These are phyloP conservation scores for Alternaria sp. DNA, from an alignment of 2,329 filamentous ascomycete genomes.

Conservation along the genomic window DNA sequence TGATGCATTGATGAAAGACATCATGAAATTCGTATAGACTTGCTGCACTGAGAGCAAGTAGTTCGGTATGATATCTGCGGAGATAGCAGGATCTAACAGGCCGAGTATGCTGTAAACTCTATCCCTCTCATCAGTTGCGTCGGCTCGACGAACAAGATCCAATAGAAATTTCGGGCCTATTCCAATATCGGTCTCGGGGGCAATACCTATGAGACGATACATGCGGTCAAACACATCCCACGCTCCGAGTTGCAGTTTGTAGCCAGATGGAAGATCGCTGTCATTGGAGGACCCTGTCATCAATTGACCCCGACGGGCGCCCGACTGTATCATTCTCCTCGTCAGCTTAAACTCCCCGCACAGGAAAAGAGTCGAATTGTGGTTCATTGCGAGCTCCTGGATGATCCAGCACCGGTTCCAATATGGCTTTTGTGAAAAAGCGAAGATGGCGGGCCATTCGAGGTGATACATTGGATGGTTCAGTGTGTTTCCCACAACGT, in stretches of 20 bases:
- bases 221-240: too few relatives aligned
- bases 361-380: background rate
- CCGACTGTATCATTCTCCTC: too few relatives aligned
- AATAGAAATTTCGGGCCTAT: fast-evolving
- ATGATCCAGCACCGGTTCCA: background rate
- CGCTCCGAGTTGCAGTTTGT: too few relatives aligned
- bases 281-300: too few relatives aligned
- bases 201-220: too few relatives aligned
- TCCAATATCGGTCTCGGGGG: background rate
- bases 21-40: background rate
- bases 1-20: background rate
- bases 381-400: background rate
- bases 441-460: background rate
- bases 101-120: background rate
- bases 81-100: background rate
- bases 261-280: too few relatives aligned
- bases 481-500: too few relatives aligned
- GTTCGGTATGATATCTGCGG: background rate
- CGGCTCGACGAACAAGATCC: background rate
- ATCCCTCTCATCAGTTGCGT: background rate
- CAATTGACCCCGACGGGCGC: too few relatives aligned
- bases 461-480: too few relatives aligned
- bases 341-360: background rate
- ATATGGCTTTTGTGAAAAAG: background rate
- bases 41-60: background rate